Evolutionary conservation across 2,329 filamentous ascomycete genomes (phyloP), one percentile per base, ranked within the genome.

Genomic region (Shiraia bambusicola): DNA sequence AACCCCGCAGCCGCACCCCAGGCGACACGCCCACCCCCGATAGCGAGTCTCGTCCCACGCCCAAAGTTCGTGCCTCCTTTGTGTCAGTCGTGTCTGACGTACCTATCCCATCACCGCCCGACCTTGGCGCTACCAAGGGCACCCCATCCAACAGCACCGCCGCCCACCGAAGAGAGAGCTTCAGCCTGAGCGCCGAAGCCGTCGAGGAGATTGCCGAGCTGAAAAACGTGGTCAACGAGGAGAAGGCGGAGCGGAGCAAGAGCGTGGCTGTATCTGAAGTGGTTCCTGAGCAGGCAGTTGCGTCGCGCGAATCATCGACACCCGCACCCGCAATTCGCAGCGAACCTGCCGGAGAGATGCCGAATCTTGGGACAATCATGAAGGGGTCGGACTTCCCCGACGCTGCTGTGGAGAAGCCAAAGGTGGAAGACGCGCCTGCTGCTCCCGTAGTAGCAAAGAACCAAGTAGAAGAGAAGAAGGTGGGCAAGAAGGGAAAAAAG

Each of bases 21-120:
- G 63, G 62, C 50, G 68, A 61, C 53, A 59, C 58, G 40, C 52
- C 52, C 40, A 42, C 58, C 37, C 47, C 57, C 45, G 61, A 63
- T 49, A 48, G 52, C 45, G 45, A 46, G 41, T 61, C 54, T 51
- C 66, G 65, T 38, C 69, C 70, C 3, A 65, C 64, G 22, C 72
- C 72, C 53, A 76, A 69, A 54, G 63, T 76, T 37, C 66, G 73
- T 51, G 70, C 74, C 39, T 75, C 71, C 49, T 76, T 76, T 59
- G 70, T 76, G 12, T 61, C 73, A 11, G 73, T 76, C 49, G 72
- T 70, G 44, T 60, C 58, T 41, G 50, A 46, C 35, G 70, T 73
- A n/a, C 16, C 49, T 68, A 69, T 42, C 53, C 55, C 37, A 43
- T 36, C 34, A 45, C 45, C 36, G 28, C 40, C 53, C 36, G 58